Conservation (phyloP, 2,329 filamentous ascomycete genomes). For the Apiospora kogelbergensis region DNA sequence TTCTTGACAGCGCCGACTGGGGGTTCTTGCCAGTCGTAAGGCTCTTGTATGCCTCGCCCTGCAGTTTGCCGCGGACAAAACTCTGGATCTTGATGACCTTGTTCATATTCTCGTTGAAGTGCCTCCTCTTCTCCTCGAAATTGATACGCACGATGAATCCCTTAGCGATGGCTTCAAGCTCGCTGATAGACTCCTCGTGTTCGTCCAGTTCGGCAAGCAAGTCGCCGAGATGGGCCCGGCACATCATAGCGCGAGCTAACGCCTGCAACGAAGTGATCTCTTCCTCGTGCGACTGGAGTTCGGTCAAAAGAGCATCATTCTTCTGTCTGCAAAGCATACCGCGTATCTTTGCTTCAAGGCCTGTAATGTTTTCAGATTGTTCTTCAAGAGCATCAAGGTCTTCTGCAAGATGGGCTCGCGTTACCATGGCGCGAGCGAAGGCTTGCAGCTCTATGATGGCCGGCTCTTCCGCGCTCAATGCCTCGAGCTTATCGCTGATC, state of each 20-base stretch:
- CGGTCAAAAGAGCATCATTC: slow-evolving; percentile 63
- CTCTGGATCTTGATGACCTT: slow-evolving; percentile 99
- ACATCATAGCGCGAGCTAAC: slow-evolving; percentile 74
- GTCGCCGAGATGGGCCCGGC: slow-evolving; percentile 71
- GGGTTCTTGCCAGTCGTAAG: slow-evolving; percentile 95
- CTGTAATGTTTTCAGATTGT: slow-evolving; percentile 55
- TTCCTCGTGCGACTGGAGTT: slow-evolving; percentile 67
- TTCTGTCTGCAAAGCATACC: slow-evolving; percentile 64
- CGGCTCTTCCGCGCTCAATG: slow-evolving; percentile 39
- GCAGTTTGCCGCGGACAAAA: slow-evolving; percentile 89
- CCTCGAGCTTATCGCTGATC: slow-evolving; percentile 47
- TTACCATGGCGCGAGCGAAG: slow-evolving; percentile 60
- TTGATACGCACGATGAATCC: slow-evolving; percentile 71
- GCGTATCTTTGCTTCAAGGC: slow-evolving; percentile 66
- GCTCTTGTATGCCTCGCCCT: slow-evolving; percentile 97
- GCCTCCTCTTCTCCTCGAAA: slow-evolving; percentile 83
- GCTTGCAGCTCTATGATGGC: slow-evolving; percentile 56
- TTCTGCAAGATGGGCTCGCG: slow-evolving; percentile 48
- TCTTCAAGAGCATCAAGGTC: slow-evolving; percentile 57
- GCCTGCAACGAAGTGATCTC: slow-evolving; percentile 72
- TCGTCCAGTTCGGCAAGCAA: slow-evolving; percentile 77
- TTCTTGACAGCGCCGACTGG: slow-evolving; percentile 96
- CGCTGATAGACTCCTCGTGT: slow-evolving; percentile 74
- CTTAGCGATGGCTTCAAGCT: slow-evolving; percentile 72
- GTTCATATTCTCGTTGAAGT: slow-evolving; percentile 96